Conservation (phyloP, 495 filamentous ascomycete species). For the Aspergillus avenaceus region DNA sequence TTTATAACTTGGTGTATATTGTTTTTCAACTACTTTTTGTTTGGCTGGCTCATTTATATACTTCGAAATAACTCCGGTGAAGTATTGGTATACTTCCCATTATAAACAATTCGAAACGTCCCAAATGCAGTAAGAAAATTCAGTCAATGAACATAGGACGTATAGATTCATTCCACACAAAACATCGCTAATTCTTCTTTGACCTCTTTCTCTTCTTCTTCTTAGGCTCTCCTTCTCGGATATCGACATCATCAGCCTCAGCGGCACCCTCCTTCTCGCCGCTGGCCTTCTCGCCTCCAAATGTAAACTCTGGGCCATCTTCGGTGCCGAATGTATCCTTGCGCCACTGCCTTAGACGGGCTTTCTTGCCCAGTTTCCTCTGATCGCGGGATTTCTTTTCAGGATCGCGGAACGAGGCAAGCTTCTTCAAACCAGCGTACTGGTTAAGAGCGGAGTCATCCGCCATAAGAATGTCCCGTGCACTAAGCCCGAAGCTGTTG, state of each 20-base stretch:
- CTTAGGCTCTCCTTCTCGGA: slow-evolving; percentile 39
- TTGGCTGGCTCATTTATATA: neutral
- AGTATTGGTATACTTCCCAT: neutral
- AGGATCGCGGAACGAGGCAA: slow-evolving; percentile 79
- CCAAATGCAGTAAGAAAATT: neutral
- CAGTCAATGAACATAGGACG: neutral
- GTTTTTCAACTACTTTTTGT: no score
- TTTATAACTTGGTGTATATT: no score
- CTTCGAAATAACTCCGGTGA: neutral
- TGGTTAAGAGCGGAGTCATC: slow-evolving; percentile 82
- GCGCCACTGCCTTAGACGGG: slow-evolving; percentile 82
- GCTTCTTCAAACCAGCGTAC: slow-evolving; percentile 90
- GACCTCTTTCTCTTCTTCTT: slow-evolving; percentile 49
- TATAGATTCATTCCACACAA: no score
- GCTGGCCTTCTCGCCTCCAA: slow-evolving; percentile 21
- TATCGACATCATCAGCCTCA: slow-evolving; percentile 37
- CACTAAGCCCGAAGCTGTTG: slow-evolving; percentile 79
- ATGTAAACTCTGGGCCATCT: slow-evolving; percentile 50
- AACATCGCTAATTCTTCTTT: slow-evolving; percentile 36
- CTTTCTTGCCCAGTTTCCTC: slow-evolving; percentile 88
- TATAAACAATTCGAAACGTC: slow-evolving; percentile 9
- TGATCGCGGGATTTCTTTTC: slow-evolving; percentile 86
- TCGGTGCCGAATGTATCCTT: slow-evolving; percentile 84
- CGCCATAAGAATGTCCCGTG: slow-evolving; percentile 88
- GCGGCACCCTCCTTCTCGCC: slow-evolving; percentile 18